Conservation (phyloP, 2,329 filamentous ascomycete genomes). For the Ampelomyces quisqualis region DNA sequence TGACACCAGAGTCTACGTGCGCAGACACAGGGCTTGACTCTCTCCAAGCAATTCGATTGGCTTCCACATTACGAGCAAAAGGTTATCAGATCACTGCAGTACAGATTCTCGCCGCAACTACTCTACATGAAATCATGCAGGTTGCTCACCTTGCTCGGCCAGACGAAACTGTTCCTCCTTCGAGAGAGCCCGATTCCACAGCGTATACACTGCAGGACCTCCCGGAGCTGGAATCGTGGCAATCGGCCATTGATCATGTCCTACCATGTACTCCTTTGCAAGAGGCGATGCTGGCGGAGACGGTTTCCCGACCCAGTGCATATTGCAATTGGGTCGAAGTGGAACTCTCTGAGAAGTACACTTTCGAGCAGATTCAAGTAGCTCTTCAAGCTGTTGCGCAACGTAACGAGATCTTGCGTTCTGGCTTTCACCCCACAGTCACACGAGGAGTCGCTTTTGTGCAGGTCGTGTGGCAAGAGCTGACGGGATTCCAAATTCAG, state of each 20-base stretch:
- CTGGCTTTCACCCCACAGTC: slow-evolving; percentile 63
- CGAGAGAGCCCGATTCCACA: no score
- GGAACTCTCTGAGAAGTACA: slow-evolving; percentile 48
- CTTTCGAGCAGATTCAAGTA: slow-evolving; percentile 44
- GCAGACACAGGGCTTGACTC: slow-evolving; percentile 66
- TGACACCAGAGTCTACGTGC: slow-evolving; percentile 49
- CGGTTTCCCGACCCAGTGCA: slow-evolving; percentile 56
- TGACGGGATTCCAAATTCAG: slow-evolving; percentile 51
- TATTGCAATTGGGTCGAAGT: slow-evolving; percentile 81
- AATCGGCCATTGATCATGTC: slow-evolving; percentile 37
- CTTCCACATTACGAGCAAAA: slow-evolving; percentile 61
- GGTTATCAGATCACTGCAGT: slow-evolving; percentile 60
- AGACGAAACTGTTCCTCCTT: background rate
- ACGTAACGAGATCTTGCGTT: slow-evolving; percentile 67
- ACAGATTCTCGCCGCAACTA: slow-evolving; percentile 61
- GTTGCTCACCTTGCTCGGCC: slow-evolving; percentile 16
- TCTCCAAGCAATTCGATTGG: slow-evolving; percentile 61
- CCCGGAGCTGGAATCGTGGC: slow-evolving; percentile 14
- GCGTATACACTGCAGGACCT: background rate
- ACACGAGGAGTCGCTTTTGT: slow-evolving; percentile 53
- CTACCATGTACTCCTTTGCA: slow-evolving; percentile 72
- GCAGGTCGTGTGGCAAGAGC: slow-evolving; percentile 63
- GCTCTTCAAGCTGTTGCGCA: slow-evolving; percentile 24
- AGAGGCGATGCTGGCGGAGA: slow-evolving; percentile 77
- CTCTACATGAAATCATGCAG: slow-evolving; percentile 38